Conservation (phyloP, 2,329 filamentous ascomycete genomes). For the Hypoxylon sp. region DNA sequence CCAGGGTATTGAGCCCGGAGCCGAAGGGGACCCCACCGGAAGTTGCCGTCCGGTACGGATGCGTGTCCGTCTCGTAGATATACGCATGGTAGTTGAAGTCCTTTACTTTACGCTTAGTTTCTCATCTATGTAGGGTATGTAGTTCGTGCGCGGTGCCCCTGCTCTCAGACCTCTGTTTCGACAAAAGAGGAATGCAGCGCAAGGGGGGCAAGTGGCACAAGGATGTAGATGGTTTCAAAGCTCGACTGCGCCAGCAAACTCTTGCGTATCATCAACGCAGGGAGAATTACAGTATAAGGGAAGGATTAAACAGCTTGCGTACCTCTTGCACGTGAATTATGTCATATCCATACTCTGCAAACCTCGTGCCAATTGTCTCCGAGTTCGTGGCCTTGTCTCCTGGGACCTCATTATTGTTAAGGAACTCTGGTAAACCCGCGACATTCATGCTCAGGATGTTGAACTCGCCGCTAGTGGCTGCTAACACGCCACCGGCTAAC, state of each 20-base stretch:
- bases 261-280: constrained; percentile 26
- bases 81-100: constrained; percentile 78
- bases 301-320: constrained; percentile 27
- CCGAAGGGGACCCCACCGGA: constrained; percentile 76
- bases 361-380: constrained; percentile 68
- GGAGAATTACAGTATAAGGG: neutral
- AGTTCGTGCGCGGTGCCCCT: neutral
- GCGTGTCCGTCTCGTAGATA: constrained; percentile 73
- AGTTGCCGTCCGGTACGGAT: constrained; percentile 73
- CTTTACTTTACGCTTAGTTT: constrained; percentile 46
- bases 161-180: constrained; percentile 35
- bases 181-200: constrained; percentile 12
- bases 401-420: constrained; percentile 47
- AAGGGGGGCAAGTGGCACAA: constrained; percentile 21
- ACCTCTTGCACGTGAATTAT: constrained; percentile 77
- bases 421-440: constrained; percentile 51
- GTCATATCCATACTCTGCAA: constrained; percentile 71
- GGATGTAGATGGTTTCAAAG: constrained; percentile 37
- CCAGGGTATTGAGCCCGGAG: constrained; percentile 74
- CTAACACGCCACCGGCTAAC: constrained; percentile 32
- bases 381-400: constrained; percentile 65
- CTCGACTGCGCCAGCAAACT: constrained; percentile 3
- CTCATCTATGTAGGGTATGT: constrained; percentile 10
- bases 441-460: constrained; percentile 54
- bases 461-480: constrained; percentile 52